Evolutionary conservation across 371 early-diverging fungal genomes (phyloP), one percentile per base, ranked within the genome.

Genomic region (Parasitella parasitica): DNA sequence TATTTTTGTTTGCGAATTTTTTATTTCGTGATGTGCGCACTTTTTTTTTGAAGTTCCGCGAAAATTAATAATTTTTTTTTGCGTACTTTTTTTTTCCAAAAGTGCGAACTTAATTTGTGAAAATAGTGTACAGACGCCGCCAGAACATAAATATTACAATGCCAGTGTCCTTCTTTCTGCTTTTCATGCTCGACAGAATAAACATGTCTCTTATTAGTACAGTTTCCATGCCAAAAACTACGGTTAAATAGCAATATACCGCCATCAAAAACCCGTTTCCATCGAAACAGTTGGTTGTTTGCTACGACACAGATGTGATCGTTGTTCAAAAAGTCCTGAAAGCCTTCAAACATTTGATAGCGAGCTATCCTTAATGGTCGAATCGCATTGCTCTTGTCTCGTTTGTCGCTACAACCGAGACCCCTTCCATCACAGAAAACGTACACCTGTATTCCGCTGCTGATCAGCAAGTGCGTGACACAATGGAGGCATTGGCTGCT

Each of bases 371-470:
- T 20, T 24, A 53, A 35, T 53, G 54, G 54, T 22, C 35, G 4
- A 35, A 15, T 11, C 4, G 15, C 30, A 53, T 22, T 35, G 54
- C 54, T 2, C 32, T 53, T 53, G 54, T 53, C 8, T 34, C 35
- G 9, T 53, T 53, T 35, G 38, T 38, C 6, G 26, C n/a, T 24
- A 6, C 36, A 13, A 20, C 12, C 13, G 54, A 32, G 11, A 22
- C 54, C 20, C 22, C n/a, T 43, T 12, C 32, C 18, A 4, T 16
- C 6, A 16, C 30, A 13, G 24, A 22, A 35, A 48, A 57, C 35
- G 57, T 57, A 5, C 24, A 57, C 24, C 48, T 55, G n/a, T 55
- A 38, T 38, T 39, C 55, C 20, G 39, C 46, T 48, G 15, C 48
- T 46, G 57, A 57, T 34, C 32, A 34, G n/a, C 34, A 57, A 24